Evolutionary conservation across 192 early-diverging fungal genomes (phyloP), one percentile per base, ranked within the genome.

Genomic region (Coemansia sp.): DNA sequence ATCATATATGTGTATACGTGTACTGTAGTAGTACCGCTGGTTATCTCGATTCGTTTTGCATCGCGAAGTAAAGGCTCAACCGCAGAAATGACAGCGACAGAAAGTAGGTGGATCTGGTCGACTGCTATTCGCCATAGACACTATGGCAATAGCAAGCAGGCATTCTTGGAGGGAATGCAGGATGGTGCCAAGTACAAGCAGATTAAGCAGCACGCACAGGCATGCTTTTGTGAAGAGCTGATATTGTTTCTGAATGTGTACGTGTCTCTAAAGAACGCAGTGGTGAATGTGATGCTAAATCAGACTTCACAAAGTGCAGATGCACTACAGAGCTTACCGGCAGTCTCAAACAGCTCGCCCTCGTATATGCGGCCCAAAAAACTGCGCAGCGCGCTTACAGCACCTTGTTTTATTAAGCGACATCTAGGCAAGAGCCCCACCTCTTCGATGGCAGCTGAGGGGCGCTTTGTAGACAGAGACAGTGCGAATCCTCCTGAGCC

Each of bases 151-250:
- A 60, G 53, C 36, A 60, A 45, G 39, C 52, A 60, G 32, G 51
- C 58, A 3, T 68, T 68, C 51, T 30, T 60, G 28, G 21, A 32
- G n/a, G 65, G 58, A 20, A 48, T 68, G 32, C 58, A 59, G 10
- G 65, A 68, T 26, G 20, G 58, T 3, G 40, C 34, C 11, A 58
- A 68, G 38, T 58, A 68, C 34, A 16, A 51, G 23, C 50, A 49
- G 14, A 60, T 68, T 30, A 46, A 61, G 20, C 18, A 3, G 3
- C 56, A 51, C 52, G 65, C 65, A 28, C 23, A 40, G 31, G 20
- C 46, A n/a, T 68, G 65, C 40, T 68, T 68, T 51, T 68, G 65
- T 37, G 38, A 46, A 47, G 65, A 68, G 48, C 58, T 68, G 20
- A 30, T 68, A 0, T 51, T 40, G 11, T 68, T 68, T 41, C 47